A percentile compares a stretch with the other conserved stretches of the same genome.
Conservation (phyloP, 2,329 filamentous ascomycete genomes). For the Elsinoe ampelina region DNA sequence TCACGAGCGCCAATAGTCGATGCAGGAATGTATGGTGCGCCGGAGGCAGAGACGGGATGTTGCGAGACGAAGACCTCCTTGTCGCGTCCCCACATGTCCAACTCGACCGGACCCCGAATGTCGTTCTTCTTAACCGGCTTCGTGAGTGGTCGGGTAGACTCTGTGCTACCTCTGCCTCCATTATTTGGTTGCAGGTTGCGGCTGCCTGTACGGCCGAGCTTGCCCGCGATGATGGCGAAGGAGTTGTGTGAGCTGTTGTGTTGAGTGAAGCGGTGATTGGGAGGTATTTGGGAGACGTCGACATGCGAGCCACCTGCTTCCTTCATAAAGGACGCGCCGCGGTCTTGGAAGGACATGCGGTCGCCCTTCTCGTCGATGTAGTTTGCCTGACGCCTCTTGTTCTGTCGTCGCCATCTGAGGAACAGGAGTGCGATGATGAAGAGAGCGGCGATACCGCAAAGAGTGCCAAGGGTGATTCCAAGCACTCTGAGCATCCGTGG, state of each 20-base stretch:
- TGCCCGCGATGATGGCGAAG: slow-evolving; percentile 46
- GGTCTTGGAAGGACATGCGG: slow-evolving; percentile 42
- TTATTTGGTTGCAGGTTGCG: slow-evolving; percentile 29
- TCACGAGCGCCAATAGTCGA: slow-evolving; percentile 22
- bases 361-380: slow-evolving; percentile 36
- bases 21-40: slow-evolving; percentile 28
- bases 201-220: slow-evolving; percentile 42
- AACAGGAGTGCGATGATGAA: slow-evolving; percentile 64
- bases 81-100: slow-evolving; percentile 10
- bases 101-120: slow-evolving; percentile 4
- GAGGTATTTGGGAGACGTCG: slow-evolving; percentile 17
- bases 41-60: slow-evolving; percentile 18
- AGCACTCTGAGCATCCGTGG: slow-evolving; percentile 52
- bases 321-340: slow-evolving; percentile 44
- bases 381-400: slow-evolving; percentile 42
- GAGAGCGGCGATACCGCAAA: slow-evolving; percentile 62
- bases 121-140: slow-evolving; percentile 5
- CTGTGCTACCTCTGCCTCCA: slow-evolving; percentile 1
- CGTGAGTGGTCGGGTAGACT: slow-evolving; percentile 9
- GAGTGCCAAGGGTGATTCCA: slow-evolving; percentile 72
- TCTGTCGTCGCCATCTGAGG: slow-evolving; percentile 51
- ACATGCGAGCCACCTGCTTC: slow-evolving; percentile 38
- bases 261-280: slow-evolving; percentile 20
- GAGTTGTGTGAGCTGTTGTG: slow-evolving; percentile 29
- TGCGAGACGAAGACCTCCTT: slow-evolving; percentile 11